Evolutionary conservation across 805 yeast genomes (phyloP).

Genomic region (Zygoascus biomembranicola): DNA sequence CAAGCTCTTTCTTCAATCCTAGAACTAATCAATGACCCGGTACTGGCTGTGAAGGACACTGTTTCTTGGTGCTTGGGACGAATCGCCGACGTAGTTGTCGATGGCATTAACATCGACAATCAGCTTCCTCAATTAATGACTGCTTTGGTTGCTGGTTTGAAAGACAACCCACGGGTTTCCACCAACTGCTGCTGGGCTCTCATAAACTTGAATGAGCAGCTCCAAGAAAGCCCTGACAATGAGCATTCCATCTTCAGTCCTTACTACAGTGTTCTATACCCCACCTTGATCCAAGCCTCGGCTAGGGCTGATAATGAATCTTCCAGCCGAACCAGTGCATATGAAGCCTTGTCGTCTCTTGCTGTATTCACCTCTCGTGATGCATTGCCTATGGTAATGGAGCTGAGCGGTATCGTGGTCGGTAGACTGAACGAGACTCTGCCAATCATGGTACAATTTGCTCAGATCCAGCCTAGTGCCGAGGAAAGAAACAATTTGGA

Average conservation of each 20-base stretch:
- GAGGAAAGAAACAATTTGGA: slow-evolving; percentile 76
- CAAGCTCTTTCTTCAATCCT: slow-evolving; percentile 82
- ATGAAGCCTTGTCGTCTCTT: slow-evolving; percentile 80
- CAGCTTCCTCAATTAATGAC: slow-evolving; percentile 65
- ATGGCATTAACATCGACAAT: slow-evolving; percentile 56
- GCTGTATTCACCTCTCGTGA: slow-evolving; percentile 68
- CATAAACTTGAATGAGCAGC: slow-evolving; percentile 83
- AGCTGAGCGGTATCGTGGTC: slow-evolving; percentile 67
- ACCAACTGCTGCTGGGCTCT: slow-evolving; percentile 98
- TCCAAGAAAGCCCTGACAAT: slow-evolving; percentile 44
- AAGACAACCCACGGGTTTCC: slow-evolving; percentile 85
- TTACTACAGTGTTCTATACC: slow-evolving; percentile 62
- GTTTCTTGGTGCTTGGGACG: slow-evolving; percentile 98
- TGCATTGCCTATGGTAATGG: slow-evolving; percentile 58
- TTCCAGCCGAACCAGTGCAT: slow-evolving; percentile 90
- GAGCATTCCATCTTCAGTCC: slow-evolving; percentile 56
- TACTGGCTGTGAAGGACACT: slow-evolving; percentile 86
- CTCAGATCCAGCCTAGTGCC: slow-evolving; percentile 29
- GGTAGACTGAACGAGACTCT: slow-evolving; percentile 66
- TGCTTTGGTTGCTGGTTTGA: slow-evolving; percentile 72
- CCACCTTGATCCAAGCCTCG: slow-evolving; percentile 61
- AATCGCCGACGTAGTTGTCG: slow-evolving; percentile 79
- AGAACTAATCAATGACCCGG: slow-evolving; percentile 60
- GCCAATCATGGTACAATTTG: slow-evolving; percentile 46
- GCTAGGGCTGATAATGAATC: slow-evolving; percentile 73